phyloP scores from a whole-genome alignment of 805 yeast genomes.

The Clavispora phyllophila region DNA sequence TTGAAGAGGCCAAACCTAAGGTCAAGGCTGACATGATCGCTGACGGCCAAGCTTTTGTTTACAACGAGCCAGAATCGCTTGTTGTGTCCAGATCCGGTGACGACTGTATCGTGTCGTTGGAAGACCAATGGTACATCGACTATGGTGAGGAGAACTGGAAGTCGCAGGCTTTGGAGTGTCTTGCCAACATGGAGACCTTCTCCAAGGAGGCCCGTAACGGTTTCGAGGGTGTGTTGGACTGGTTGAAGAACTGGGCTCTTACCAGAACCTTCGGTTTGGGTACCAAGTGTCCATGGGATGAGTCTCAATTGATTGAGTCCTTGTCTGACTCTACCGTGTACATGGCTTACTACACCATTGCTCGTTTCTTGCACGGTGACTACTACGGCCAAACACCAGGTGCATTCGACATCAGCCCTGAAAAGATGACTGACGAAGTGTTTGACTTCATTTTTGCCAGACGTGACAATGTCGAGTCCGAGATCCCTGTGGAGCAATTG shows the following conservation, averaged over 20 bases:
- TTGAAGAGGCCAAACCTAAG: constrained; percentile 85
- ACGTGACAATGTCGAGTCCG: constrained; percentile 49
- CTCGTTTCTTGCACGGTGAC: constrained; percentile 81
- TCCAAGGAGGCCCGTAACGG: constrained; percentile 82
- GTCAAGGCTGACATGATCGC: constrained; percentile 78
- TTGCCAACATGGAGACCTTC: constrained; percentile 71
- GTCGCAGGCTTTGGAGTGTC: constrained; percentile 70
- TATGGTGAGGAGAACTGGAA: constrained; percentile 96
- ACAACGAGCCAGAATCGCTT: constrained; percentile 88
- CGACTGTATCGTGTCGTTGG: constrained; percentile 91
- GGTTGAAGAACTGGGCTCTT: constrained; percentile 98
- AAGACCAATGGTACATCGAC: constrained; percentile 97
- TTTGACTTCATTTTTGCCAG: constrained; percentile 86
- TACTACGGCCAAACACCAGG: constrained; percentile 77
- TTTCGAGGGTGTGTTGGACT: constrained; percentile 87
- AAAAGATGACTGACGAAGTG: constrained; percentile 86
- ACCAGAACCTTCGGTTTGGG: constrained; percentile 96
- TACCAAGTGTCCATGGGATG: constrained; percentile 95
- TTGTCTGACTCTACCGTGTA: constrained; percentile 93
- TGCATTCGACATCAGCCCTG: constrained; percentile 66
- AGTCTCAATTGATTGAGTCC: constrained; percentile 86
- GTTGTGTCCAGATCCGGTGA: constrained; percentile 96
- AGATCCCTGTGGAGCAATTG: constrained; percentile 64
- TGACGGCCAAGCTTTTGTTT: constrained; percentile 75
- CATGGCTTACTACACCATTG: constrained; percentile 90